Evolutionary conservation across 2,329 filamentous ascomycete species (phyloP), one percentile per base, ranked within the genome.

Genomic region (Aspergillus terreus): DNA sequence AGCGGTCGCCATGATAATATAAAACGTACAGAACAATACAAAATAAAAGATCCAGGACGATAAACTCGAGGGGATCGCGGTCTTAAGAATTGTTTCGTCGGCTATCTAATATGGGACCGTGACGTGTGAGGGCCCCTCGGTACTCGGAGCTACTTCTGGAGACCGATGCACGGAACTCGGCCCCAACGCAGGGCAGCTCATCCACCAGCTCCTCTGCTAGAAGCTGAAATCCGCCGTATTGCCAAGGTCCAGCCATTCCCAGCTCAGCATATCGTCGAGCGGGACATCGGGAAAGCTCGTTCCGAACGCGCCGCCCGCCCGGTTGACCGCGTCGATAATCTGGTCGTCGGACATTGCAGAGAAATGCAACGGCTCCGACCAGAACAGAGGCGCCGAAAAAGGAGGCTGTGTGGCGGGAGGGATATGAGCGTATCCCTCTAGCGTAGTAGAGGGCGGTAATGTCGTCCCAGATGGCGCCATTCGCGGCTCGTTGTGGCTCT

Each of bases 261-360:
- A 78, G 53, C 78, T 79, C 36, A 77, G 76, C 66, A 81, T 77
- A 44, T 85, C 81, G 36, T 84, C 81, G 70, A 82, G 78, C 0
- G 80, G 78, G 7, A 85, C 71, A 55, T 81, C 78, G 5, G 78
- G 76, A 51, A 82, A 76, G 2, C 74, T 76, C 1, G 77, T 73
- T 15, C 82, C 80, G 54, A 86, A 81, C 14, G 79, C 78, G 23
- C 82, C 79, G 4, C 80, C 82, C 0, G 83, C 81, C 55, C 82
- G 79, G 60, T 84, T 85, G 25, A 87, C 76, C 4, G 84, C 82
- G 56, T 86, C 82, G 4, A 82, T 77, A 44, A 87, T 84, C 62
- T 88, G 83, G 52, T 85, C 79, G 51, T 86, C 83, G 1, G 84
- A 87, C 85, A 88, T 88, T 30, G 82, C 75, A 2, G 83, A 86